phyloP scores from a whole-genome alignment of 306 rosid species.

The Trichosanthes truncata region DNA sequence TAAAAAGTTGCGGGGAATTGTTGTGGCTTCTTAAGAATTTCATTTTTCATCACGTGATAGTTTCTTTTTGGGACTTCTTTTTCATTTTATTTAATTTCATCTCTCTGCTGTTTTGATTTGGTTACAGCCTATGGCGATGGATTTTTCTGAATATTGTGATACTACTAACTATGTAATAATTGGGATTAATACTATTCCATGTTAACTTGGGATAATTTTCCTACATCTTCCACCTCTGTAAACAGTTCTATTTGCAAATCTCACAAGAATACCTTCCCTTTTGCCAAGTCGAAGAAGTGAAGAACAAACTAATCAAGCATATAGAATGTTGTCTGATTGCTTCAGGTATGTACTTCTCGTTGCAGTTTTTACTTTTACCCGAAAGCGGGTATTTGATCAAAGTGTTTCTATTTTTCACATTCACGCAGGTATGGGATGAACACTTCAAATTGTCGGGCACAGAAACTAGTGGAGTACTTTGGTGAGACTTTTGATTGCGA shows the following conservation, averaged over 20 bases:
- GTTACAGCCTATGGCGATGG: not conserved
- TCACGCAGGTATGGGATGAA: constrained; percentile 76
- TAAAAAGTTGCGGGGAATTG: not conserved
- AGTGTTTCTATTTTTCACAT: not conserved
- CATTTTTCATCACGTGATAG: not conserved
- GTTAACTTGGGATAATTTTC: not conserved
- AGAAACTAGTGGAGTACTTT: constrained; percentile 72
- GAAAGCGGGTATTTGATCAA: not conserved
- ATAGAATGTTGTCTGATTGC: constrained; percentile 76
- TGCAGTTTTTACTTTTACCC: constrained; percentile 5
- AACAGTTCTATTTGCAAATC: constrained; percentile 74
- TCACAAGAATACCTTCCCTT: constrained; percentile 68
- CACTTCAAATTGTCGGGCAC: constrained; percentile 71
- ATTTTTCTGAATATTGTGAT: not conserved
- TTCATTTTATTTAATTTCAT: not conserved
- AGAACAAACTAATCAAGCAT: constrained; percentile 64
- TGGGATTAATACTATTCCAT: not conserved
- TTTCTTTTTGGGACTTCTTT: not conserved
- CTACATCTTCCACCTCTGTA: not conserved
- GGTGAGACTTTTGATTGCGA: constrained; percentile 55
- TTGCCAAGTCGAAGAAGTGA: constrained; percentile 74
- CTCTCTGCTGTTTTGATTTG: not conserved
- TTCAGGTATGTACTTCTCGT: constrained; percentile 58
- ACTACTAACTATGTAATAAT: not conserved
- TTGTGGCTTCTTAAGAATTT: not conserved